These are phyloP conservation scores for Fulvia fulva DNA, from an alignment of 2,329 filamentous ascomycete species.

Conservation along the genomic window DNA sequence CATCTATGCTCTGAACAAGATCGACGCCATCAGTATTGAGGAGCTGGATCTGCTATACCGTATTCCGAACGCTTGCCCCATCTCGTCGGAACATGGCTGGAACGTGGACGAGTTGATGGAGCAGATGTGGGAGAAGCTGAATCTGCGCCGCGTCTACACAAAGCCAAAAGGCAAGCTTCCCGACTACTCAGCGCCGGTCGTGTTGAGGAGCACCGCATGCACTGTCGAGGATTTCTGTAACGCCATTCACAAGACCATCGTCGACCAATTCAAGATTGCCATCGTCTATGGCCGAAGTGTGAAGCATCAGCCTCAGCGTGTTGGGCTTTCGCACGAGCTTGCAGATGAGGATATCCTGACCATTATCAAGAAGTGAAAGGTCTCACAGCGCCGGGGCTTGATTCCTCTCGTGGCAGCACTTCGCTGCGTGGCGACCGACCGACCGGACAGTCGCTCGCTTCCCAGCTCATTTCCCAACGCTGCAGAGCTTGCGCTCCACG, in stretches of 20 bases:
- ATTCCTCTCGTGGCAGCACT: background rate
- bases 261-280: slow-evolving; percentile 91
- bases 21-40: slow-evolving; percentile 95
- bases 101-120: slow-evolving; percentile 96
- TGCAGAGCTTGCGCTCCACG: background rate
- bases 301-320: slow-evolving; percentile 96
- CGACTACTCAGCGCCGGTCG: slow-evolving; percentile 88
- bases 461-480: background rate
- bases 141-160: slow-evolving; percentile 87
- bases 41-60: slow-evolving; percentile 94
- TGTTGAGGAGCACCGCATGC: slow-evolving; percentile 74
- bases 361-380: slow-evolving; percentile 32
- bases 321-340: slow-evolving; percentile 85
- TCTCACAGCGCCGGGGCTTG: too few relatives aligned
- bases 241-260: slow-evolving; percentile 90
- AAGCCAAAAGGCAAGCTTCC: slow-evolving; percentile 95
- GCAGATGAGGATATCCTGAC: slow-evolving; percentile 87
- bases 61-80: slow-evolving; percentile 94
- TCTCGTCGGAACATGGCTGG: slow-evolving; percentile 93
- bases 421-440: background rate
- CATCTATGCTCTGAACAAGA: slow-evolving; percentile 98
- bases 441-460: background rate
- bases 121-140: slow-evolving; percentile 97
- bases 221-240: slow-evolving; percentile 99
- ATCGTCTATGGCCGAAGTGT: slow-evolving; percentile 97